Evolutionary conservation across 2,329 filamentous ascomycete genomes (phyloP).

Genomic region (Monosporascus sp.): DNA sequence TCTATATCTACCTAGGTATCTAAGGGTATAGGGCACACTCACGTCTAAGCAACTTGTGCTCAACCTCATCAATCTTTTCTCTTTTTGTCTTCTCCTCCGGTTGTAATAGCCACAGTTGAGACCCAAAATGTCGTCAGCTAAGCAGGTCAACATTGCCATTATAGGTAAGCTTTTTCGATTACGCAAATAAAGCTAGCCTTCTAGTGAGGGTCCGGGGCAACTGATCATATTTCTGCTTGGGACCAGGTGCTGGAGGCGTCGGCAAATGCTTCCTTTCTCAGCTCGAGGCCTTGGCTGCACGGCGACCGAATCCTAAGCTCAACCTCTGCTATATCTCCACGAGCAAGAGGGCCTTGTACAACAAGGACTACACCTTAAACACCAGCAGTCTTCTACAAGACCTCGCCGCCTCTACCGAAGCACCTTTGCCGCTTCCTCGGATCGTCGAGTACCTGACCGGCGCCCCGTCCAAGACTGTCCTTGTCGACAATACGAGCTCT

Average conservation of each 20-base stretch:
- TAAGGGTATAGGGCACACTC: too few species aligned
- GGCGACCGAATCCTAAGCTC: slow-evolving; percentile 65
- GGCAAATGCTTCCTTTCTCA: slow-evolving; percentile 88
- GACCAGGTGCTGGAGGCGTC: slow-evolving; percentile 80
- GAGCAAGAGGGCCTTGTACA: slow-evolving; percentile 77
- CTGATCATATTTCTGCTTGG: slow-evolving; percentile 3
- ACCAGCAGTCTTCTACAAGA: slow-evolving; percentile 57
- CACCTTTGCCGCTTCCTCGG: slow-evolving; percentile 63
- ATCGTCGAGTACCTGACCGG: slow-evolving; percentile 73
- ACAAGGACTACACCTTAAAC: slow-evolving; percentile 64
- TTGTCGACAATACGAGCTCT: slow-evolving; percentile 95
- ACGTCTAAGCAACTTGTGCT: too few species aligned
- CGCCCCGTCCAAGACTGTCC: slow-evolving; percentile 71
- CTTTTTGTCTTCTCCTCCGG: too few species aligned
- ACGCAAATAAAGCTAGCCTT: too few species aligned
- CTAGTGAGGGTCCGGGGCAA: too few species aligned
- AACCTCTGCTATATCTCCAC: slow-evolving; percentile 81
- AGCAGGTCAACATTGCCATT: slow-evolving; percentile 48
- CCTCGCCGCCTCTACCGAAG: slow-evolving; percentile 58
- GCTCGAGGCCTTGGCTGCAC: slow-evolving; percentile 62
- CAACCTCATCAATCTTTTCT: too few species aligned
- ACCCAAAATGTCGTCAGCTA: slow-evolving; percentile 36
- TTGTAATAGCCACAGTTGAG: too few species aligned
- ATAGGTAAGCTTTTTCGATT: slow-evolving; percentile 27
- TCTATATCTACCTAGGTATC: background rate